phyloP scores from a whole-genome alignment of 1,139 yeast genomes.

The Wickerhamiella pararugosa region DNA sequence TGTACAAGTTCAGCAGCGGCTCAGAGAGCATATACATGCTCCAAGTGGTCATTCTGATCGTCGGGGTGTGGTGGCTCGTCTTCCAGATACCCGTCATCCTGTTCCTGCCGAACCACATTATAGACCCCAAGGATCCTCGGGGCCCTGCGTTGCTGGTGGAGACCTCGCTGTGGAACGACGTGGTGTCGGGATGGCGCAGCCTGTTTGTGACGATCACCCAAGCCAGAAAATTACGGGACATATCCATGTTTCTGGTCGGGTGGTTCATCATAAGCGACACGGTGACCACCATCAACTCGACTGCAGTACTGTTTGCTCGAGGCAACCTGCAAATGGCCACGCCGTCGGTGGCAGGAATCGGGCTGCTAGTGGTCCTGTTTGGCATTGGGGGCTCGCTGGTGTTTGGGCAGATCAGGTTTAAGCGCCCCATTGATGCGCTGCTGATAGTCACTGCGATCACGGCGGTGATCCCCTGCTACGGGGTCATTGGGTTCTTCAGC shows the following conservation, averaged over 20 bases:
- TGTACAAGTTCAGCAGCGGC: slow-evolving; percentile 15
- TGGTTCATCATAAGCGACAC: slow-evolving; percentile 64
- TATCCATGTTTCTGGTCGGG: slow-evolving; percentile 41
- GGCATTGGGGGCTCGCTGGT: slow-evolving; percentile 46
- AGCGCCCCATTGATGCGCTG: slow-evolving; percentile 33
- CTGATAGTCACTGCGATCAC: slow-evolving; percentile 43
- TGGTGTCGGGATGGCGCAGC: slow-evolving; percentile 40
- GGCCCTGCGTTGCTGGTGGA: neutral
- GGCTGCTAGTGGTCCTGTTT: slow-evolving; percentile 43
- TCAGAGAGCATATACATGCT: slow-evolving; percentile 17
- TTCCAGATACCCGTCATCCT: slow-evolving; percentile 44
- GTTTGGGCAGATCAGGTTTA: slow-evolving; percentile 29
- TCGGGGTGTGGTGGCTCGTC: slow-evolving; percentile 57
- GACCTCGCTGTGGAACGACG: neutral
- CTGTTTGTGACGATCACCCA: slow-evolving; percentile 37
- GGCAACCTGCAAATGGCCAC: slow-evolving; percentile 52
- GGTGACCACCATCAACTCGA: slow-evolving; percentile 55
- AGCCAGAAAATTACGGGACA: slow-evolving; percentile 43
- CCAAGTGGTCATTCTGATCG: slow-evolving; percentile 39
- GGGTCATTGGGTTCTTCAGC: slow-evolving; percentile 42
- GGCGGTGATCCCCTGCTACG: slow-evolving; percentile 49
- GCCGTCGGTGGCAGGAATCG: slow-evolving; percentile 42
- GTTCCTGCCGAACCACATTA: slow-evolving; percentile 29
- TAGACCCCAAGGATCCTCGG: neutral
- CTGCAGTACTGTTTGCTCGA: slow-evolving; percentile 56